Evolutionary conservation across 1,284 basidiomycete species (phyloP), one percentile per base, ranked within the genome.

Genomic region (Cutaneotrichosporon sp.): DNA sequence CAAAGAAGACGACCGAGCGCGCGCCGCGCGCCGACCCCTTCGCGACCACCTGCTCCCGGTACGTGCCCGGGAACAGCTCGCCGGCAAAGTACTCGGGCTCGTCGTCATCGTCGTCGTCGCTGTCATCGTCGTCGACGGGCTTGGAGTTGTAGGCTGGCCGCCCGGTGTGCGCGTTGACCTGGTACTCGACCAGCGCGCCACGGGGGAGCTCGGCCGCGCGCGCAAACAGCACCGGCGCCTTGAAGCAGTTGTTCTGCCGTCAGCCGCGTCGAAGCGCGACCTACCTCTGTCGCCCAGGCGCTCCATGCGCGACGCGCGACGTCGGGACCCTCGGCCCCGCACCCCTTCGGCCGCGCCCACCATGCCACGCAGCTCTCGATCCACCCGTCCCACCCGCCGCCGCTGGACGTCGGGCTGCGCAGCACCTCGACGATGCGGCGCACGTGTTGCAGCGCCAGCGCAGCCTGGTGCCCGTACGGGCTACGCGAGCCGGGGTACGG

Each of bases 391-490:
- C 88, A 89, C n/a, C 83, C 83, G 4, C 83, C 83, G 2, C 86
- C 85, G 2, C 85, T 82, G 45, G 80, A 84, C 52, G 70, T 70
- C 24, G 71, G 71, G 42, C 78, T 82, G 61, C 82, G 80, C 27
- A 91, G 77, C 0, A 87, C 88, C 3, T 83, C 77, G 0, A 85
- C 72, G 38, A 98, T 85, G 25, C 90, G 85, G 13, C 84, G 79
- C 2, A 88, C 87, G 74, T 99, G 95, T 71, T 97, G 95, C 31
- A 89, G 83, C 0, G 87, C 84, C 2, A 98, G 82, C 1, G 89
- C 87, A 1, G 86, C 83, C 18, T 78, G 75, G 38, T 67, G 69
- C 1, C 71, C 64, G 58, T 74, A 75, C 4, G 73, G 70, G 34
- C 70, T 72, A 0, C 63, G 47, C 1, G 55, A 11, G 3, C 60